These are phyloP conservation scores for Botryobasidium botryosum DNA, from an alignment of 768 basidiomycete species.

Conservation along the genomic window DNA sequence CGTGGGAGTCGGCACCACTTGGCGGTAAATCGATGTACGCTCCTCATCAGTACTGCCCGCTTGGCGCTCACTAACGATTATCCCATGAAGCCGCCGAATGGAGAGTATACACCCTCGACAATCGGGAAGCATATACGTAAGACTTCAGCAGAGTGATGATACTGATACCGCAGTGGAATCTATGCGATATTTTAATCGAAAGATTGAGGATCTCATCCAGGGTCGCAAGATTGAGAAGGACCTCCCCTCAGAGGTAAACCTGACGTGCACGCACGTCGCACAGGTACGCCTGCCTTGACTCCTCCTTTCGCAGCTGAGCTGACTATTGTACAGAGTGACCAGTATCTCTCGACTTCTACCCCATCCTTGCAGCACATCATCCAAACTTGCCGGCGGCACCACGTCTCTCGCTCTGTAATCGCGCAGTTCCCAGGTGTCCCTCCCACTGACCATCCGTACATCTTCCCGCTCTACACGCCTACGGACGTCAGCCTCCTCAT, in stretches of 20 bases:
- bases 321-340: not conserved
- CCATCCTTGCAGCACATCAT: slow-evolving; percentile 15
- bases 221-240: slow-evolving; percentile 18
- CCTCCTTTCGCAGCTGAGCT: not conserved
- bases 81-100: slow-evolving; percentile 3
- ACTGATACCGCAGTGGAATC: slow-evolving; percentile 26
- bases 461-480: slow-evolving; percentile 75
- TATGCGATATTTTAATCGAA: slow-evolving; percentile 32
- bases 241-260: slow-evolving; percentile 35
- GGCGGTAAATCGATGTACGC: slow-evolving; percentile 29
- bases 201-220: slow-evolving; percentile 34
- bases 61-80: slow-evolving; percentile 4
- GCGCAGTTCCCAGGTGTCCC: slow-evolving; percentile 35
- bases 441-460: slow-evolving; percentile 27
- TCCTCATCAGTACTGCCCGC: slow-evolving; percentile 1
- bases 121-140: not conserved
- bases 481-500: slow-evolving; percentile 52
- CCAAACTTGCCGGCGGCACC: slow-evolving; percentile 6
- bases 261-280: not conserved
- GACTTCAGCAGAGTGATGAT: not conserved
- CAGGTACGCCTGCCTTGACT: not conserved
- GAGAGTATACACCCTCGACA: slow-evolving; percentile 7
- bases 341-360: slow-evolving; percentile 11
- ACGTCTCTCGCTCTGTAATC: slow-evolving; percentile 16
- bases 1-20: slow-evolving; percentile 41